Percentiles rank a stretch among this genome's conserved stretches.
These are phyloP conservation scores for Echria macrotheca DNA, from an alignment of 495 filamentous ascomycete genomes.

Conservation along the genomic window DNA sequence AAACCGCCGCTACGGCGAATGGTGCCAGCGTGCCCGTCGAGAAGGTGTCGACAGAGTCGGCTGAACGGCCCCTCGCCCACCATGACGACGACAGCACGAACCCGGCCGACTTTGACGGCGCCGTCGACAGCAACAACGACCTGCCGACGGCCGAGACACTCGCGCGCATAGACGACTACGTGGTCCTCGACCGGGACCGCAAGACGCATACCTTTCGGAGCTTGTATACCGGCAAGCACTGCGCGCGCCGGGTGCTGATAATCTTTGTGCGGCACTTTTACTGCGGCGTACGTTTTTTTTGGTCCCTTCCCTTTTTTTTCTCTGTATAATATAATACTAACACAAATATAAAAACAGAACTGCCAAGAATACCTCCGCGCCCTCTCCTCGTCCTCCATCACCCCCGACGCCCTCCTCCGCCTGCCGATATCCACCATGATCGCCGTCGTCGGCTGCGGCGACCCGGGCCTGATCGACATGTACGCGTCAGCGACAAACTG, in stretches of 20 bases:
- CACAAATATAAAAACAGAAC: slow-evolving; percentile 39
- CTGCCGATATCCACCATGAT: slow-evolving; percentile 59
- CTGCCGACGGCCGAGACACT: slow-evolving; percentile 46
- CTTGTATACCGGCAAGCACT: slow-evolving; percentile 55
- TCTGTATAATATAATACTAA: not conserved
- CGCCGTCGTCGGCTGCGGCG: slow-evolving; percentile 72
- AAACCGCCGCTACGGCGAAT: not conserved
- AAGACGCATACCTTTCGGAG: slow-evolving; percentile 60
- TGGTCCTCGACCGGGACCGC: slow-evolving; percentile 60
- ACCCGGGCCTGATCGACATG: slow-evolving; percentile 62
- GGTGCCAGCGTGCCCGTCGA: too few relatives aligned
- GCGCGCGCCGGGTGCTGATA: slow-evolving; percentile 55
- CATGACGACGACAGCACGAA: slow-evolving; percentile 14
- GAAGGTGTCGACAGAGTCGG: too few relatives aligned
- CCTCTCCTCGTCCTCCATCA: slow-evolving; percentile 55
- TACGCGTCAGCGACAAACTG: slow-evolving; percentile 61
- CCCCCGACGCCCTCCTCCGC: slow-evolving; percentile 47
- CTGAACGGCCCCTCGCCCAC: not conserved
- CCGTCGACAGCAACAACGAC: slow-evolving; percentile 46
- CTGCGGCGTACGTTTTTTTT: slow-evolving; percentile 79
- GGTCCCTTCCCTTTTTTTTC: slow-evolving; percentile 25
- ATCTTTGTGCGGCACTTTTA: slow-evolving; percentile 89
- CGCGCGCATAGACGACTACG: slow-evolving; percentile 48
- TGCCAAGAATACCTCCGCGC: slow-evolving; percentile 69
- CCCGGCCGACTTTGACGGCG: slow-evolving; percentile 40